Conservation (phyloP, 2,329 filamentous ascomycete genomes). For the Curvularia spicifera region DNA sequence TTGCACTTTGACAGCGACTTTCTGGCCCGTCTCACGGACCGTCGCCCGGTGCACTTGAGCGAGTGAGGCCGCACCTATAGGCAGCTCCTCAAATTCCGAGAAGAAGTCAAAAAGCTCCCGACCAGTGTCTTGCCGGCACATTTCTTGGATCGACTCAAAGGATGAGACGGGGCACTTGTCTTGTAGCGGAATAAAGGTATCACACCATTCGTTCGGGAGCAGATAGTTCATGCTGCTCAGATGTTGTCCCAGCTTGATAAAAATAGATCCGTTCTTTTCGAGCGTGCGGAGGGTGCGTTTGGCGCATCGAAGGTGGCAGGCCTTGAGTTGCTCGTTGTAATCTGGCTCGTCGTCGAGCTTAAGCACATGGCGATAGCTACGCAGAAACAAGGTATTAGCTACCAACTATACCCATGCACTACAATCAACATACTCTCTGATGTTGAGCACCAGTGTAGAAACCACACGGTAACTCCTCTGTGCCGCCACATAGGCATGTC, state of each 20-base stretch:
- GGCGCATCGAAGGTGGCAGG: slow-evolving; percentile 92
- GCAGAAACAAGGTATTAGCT: slow-evolving; percentile 22
- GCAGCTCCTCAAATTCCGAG: slow-evolving; percentile 77
- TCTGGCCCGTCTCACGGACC: slow-evolving; percentile 79
- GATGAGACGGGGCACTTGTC: slow-evolving; percentile 95
- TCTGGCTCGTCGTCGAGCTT: slow-evolving; percentile 71
- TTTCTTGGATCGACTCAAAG: slow-evolving; percentile 80
- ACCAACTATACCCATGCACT: neutral
- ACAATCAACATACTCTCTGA: slow-evolving; percentile 76
- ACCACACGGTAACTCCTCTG: slow-evolving; percentile 82
- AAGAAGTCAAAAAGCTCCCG: slow-evolving; percentile 81
- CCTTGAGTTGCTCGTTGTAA: slow-evolving; percentile 71
- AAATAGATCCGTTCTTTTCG: slow-evolving; percentile 97
- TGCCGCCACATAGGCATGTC: slow-evolving; percentile 74
- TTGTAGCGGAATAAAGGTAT: slow-evolving; percentile 93
- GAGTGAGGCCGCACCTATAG: slow-evolving; percentile 90
- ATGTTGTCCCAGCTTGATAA: slow-evolving; percentile 97
- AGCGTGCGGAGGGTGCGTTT: slow-evolving; percentile 83
- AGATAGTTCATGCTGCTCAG: slow-evolving; percentile 96
- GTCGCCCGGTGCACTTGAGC: slow-evolving; percentile 93
- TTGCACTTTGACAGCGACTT: slow-evolving; percentile 95
- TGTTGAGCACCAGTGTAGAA: slow-evolving; percentile 75
- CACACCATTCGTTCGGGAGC: slow-evolving; percentile 88
- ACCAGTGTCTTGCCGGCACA: slow-evolving; percentile 87
- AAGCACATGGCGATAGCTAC: slow-evolving; percentile 84